These are phyloP conservation scores for Heliamphora exappendiculata DNA, from an alignment of 148 eudicot genomes.

Conservation along the genomic window DNA sequence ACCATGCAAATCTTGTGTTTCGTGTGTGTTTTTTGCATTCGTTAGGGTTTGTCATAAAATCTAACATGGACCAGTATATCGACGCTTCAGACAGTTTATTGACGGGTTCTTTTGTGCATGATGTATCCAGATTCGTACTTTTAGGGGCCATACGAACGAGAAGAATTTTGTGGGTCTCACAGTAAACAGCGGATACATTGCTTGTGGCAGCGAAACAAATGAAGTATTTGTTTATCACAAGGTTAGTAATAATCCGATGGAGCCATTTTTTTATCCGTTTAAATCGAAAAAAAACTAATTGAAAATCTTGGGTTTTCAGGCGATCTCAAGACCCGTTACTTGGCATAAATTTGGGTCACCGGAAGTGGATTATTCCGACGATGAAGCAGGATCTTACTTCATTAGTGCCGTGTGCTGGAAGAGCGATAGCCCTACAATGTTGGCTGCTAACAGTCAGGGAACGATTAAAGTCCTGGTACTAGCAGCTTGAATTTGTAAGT, in stretches of 20 bases:
- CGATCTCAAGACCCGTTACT: constrained; percentile 59
- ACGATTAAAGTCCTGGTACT: constrained; percentile 67
- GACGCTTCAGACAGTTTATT: neutral
- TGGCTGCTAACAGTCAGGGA: constrained; percentile 88
- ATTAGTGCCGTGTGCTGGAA: constrained; percentile 88
- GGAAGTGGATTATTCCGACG: constrained; percentile 34
- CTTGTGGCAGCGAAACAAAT: constrained; percentile 90
- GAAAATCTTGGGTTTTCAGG: constrained; percentile 30
- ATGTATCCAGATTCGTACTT: constrained; percentile 50
- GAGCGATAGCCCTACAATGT: constrained; percentile 64
- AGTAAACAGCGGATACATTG: constrained; percentile 61
- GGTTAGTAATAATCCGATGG: constrained; percentile 29
- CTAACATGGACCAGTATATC: neutral
- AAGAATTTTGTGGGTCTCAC: constrained; percentile 85
- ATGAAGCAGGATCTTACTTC: constrained; percentile 61
- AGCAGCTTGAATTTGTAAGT: constrained; percentile 36
- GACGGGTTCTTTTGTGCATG: neutral
- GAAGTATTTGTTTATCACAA: constrained; percentile 85
- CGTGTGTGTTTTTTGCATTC: no score
- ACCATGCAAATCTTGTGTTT: no score
- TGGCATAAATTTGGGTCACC: constrained; percentile 51
- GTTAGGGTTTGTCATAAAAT: no score
- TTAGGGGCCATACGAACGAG: constrained; percentile 72
- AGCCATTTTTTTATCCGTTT: constrained; percentile 5
- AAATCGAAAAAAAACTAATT: neutral